Base-by-base conservation (phyloP, 345 rosid genomes). In the Litchi chinensis region DNA sequence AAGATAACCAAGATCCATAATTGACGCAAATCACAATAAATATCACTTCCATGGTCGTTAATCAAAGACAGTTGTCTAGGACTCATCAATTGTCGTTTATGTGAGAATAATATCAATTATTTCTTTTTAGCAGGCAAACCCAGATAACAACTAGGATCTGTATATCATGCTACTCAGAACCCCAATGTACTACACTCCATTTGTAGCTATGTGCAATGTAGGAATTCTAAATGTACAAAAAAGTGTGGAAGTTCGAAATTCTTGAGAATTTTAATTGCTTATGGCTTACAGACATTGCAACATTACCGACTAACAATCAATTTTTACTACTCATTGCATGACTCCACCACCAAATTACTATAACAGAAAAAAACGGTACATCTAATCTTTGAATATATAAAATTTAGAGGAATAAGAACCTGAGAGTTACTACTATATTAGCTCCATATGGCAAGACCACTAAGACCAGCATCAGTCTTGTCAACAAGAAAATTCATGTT, bases 401-500 rank as follows among this genome's bases (percentile, higher is more conserved):
- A 32, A 32, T 32, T 32, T 32, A 32, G 0, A 32, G 4, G 37
- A 32, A 32, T 2, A 32, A 46, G 12, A 46, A 46, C 52, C 52
- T 46, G 8, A 8, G 52, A 46, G 52, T 7, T 11, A 15, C 57
- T 18, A 59, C 64, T n/a, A 18, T 21, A 19, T 5, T 59, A 59
- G 26, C 64, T 59, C 64, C 26, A 59, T 18, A 59, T 18, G 64
- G 64, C n/a, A 60, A 15, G 65, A 60, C 28, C 65, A 60, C 11
- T 21, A 60, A 60, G 21, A 28, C n/a, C 70, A 22, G 68, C 68
- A 64, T 22, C 39, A 26, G 4, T 22, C 37, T 32, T 43, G 21
- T 48, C 8, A 44, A 71, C 74, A 26, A 16, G 40, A 71, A 71
- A 71, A 13, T 50, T 48, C 56, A 71, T 71, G 21, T 71, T 16